Evolutionary conservation across 2,329 filamentous ascomycete species (phyloP).

Genomic region (Emmonsia crescens): DNA sequence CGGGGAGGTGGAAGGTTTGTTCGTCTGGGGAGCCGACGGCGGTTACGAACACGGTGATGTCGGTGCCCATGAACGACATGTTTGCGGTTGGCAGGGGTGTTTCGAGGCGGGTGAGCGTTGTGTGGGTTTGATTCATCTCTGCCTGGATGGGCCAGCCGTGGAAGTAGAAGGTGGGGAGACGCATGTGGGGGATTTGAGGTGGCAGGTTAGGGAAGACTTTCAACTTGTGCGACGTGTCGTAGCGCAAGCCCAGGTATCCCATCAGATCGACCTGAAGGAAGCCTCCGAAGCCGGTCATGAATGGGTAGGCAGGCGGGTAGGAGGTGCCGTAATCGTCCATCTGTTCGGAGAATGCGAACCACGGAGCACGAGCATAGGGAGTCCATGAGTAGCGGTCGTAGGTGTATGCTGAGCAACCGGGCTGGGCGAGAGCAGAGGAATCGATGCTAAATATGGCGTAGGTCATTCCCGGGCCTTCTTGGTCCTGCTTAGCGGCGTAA

Average conservation of each 20-base stretch:
- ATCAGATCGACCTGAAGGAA: conserved; percentile 1
- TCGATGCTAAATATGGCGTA: not conserved
- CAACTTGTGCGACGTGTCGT: not conserved
- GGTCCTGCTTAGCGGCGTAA: not conserved
- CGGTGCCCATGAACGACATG: too few relatives aligned
- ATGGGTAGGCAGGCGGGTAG: conserved; percentile 52
- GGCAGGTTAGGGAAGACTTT: not conserved
- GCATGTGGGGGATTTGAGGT: too few relatives aligned
- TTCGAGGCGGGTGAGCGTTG: too few relatives aligned
- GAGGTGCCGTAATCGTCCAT: conserved; percentile 43
- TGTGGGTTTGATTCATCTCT: too few relatives aligned
- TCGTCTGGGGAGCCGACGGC: too few relatives aligned
- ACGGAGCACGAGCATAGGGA: conserved; percentile 50
- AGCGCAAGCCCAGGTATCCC: conserved; percentile 1
- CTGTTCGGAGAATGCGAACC: conserved; percentile 55
- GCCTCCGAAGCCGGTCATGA: conserved; percentile 49
- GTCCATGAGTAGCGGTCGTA: conserved; percentile 48
- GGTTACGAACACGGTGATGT: too few relatives aligned
- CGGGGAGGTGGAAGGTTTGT: too few relatives aligned
- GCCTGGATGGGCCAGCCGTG: too few relatives aligned
- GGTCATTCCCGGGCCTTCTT: not conserved
- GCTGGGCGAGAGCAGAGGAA: conserved; percentile 18
- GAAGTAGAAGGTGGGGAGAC: too few relatives aligned
- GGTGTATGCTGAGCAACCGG: conserved; percentile 51
- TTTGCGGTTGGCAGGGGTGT: too few relatives aligned